A percentile compares a stretch with the other conserved stretches of the same genome.
Conservation (phyloP, 192 early-diverging fungal genomes). For the Entrophospora sp. region DNA sequence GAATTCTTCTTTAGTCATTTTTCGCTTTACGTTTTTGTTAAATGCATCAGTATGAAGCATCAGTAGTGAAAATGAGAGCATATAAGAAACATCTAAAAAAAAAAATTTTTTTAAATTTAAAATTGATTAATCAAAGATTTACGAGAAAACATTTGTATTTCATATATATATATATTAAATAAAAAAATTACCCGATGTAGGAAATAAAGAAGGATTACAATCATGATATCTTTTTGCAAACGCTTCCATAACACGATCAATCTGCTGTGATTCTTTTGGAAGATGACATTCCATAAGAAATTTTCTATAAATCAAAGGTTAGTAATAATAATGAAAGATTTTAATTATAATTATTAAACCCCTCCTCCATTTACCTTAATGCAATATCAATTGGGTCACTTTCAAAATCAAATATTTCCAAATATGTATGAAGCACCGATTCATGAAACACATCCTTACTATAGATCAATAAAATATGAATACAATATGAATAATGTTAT, state of each 20-base stretch:
- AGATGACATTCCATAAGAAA: constrained; percentile 63
- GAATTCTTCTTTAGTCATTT: constrained; percentile 76
- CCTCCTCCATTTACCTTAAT: constrained; percentile 43
- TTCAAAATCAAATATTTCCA: constrained; percentile 52
- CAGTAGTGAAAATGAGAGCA: constrained; percentile 70
- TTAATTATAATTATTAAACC: too few relatives aligned
- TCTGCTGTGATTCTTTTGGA: constrained; percentile 76
- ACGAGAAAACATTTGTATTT: too few relatives aligned
- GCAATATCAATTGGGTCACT: constrained; percentile 58
- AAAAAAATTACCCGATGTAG: constrained; percentile 29
- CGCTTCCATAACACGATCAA: constrained; percentile 66
- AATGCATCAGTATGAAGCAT: constrained; percentile 82
- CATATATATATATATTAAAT: not conserved
- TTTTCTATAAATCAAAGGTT: constrained; percentile 39
- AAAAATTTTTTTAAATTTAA: not conserved
- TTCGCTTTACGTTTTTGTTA: constrained; percentile 68
- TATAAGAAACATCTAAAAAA: constrained; percentile 55
- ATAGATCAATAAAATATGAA: not conserved
- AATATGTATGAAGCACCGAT: constrained; percentile 46
- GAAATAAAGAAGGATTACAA: constrained; percentile 58
- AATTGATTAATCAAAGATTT: too few relatives aligned
- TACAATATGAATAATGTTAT: not conserved
- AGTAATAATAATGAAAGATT: too few relatives aligned
- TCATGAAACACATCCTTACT: constrained; percentile 40
- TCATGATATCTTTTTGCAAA: constrained; percentile 66